phyloP scores from a whole-genome alignment of 768 basidiomycete genomes.

The Gelatoporia subvermispora region DNA sequence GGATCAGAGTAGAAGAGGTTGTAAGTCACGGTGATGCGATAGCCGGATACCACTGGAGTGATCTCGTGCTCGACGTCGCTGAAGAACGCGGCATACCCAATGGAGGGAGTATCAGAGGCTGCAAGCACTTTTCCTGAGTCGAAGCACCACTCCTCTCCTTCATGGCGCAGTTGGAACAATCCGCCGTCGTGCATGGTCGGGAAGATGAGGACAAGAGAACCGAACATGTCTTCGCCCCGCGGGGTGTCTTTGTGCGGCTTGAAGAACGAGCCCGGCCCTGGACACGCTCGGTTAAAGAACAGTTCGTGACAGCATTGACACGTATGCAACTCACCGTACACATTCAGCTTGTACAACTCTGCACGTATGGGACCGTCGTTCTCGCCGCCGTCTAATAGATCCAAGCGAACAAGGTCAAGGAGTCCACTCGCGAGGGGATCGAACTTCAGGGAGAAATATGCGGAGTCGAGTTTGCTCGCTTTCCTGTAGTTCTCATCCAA shows the following conservation, averaged over 20 bases:
- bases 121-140: constrained; percentile 29
- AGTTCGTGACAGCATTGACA: neutral
- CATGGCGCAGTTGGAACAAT: constrained; percentile 27
- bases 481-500: constrained; percentile 21
- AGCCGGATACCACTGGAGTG: constrained; percentile 32
- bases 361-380: constrained; percentile 17
- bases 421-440: constrained; percentile 8
- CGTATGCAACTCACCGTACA: constrained; percentile 33
- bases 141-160: constrained; percentile 12
- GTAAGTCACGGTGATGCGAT: constrained; percentile 41
- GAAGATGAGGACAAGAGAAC: constrained; percentile 44
- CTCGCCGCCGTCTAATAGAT: constrained; percentile 12
- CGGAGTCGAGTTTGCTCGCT: constrained; percentile 21
- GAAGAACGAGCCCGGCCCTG: constrained; percentile 9
- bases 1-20: constrained; percentile 25
- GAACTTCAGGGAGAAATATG: constrained; percentile 14
- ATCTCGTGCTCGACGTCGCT: constrained; percentile 44
- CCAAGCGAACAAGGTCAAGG: constrained; percentile 5
- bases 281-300: neutral
- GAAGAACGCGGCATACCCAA: constrained; percentile 38
- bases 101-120: constrained; percentile 2
- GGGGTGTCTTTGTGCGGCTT: constrained; percentile 9
- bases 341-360: constrained; percentile 43
- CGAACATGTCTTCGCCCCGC: constrained; percentile 23
- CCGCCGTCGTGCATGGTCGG: constrained; percentile 45